Base-by-base conservation (phyloP, 129 eudicot genomes). In the Escallonia rubra region DNA sequence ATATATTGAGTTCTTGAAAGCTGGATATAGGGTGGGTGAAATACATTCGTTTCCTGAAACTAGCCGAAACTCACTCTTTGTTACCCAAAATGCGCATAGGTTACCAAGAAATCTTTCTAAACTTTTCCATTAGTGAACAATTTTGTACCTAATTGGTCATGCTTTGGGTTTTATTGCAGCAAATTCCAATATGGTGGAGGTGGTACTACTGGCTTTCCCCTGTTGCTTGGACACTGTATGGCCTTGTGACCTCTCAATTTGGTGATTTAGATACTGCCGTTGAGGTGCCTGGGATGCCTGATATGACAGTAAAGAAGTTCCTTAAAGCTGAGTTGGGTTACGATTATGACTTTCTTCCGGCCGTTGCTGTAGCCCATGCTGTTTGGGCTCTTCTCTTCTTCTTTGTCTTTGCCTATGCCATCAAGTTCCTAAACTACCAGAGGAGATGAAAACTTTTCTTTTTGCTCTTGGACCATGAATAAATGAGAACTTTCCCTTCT, bases 171-270 rank as follows among this genome's bases (percentile, higher is more conserved):
- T 51, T 23, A 23, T 46, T 69, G 83, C 81, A 82, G 87, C 81
- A 74, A 78, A 74, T 78, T 23, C 83, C 81, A 7, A 74, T 74
- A 50, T 82, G 87, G 87, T 82, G 87, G 83, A 74, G 83, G 60
- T 82, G 87, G 83, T 82, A 78, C 64, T 82, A 66, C 65, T 82
- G 81, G 87, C 78, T 65, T 39, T 78, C 83, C 3, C 81, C 83
- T 3, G 69, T 75, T 4, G 80, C 83, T 5, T 81, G 90, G 90
- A 74, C 84, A 23, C 46, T 85, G 8, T 85, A 85, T 55, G 90
- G 87, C 43, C 62, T 71, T 5, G 68, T 78, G 10, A 66, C 76
- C 7, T 79, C 80, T 40, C 82, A 72, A 55, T 14, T 82, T 3
- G 83, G 87, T 7, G 81, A 82, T 8, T 63, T 49, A 41, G 63